Evolutionary conservation across 345 rosid genomes (phyloP), one percentile per base, ranked within the genome.

Genomic region (Corchorus olitorius): DNA sequence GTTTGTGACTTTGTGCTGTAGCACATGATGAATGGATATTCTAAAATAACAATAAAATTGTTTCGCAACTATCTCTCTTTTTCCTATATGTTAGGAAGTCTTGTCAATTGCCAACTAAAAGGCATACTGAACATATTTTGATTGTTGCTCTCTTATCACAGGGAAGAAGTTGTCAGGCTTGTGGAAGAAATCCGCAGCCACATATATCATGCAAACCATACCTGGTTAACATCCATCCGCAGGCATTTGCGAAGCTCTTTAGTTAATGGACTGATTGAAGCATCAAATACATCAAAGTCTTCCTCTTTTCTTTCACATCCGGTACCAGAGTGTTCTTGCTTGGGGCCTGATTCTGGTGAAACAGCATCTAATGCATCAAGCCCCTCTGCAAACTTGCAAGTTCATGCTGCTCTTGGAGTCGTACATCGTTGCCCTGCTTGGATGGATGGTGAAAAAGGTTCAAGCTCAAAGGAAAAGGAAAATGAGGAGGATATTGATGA

Each of bases 241-340:
- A 90, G 82, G 79, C 94, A 90, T 82, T 78, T 96, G 52, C 85
- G 90, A 58, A 85, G 83, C 76, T 89, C 92, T 72, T 83, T 92
- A 78, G 86, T 89, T 6, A 92, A 93, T 75, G 92, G 99, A 72
- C 79, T 89, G 71, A 80, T 81, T 9, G 80, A 84, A 78, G 90
- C 97, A 20, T 89, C 91, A 0, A 76, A 75, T 34, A 85, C 65
- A 75, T 87, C 92, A 35, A 96, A 92, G 84, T 81, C 75, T 1
- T 77, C 62, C 14, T 81, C 97, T 66, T 93, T 93, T 80, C 92
- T 96, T 43, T 86, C 93, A 17, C 93, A 93, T 81, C 97, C 98
- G 0, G 87, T 88, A 58, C 99, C 97, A 0, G 98, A 96, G 85
- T 96, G 99, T 83, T 89, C 94, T 79, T 96, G 98, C 83, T 66